Evolutionary conservation across 345 rosid genomes (phyloP).

Genomic region (Citrus glauca): DNA sequence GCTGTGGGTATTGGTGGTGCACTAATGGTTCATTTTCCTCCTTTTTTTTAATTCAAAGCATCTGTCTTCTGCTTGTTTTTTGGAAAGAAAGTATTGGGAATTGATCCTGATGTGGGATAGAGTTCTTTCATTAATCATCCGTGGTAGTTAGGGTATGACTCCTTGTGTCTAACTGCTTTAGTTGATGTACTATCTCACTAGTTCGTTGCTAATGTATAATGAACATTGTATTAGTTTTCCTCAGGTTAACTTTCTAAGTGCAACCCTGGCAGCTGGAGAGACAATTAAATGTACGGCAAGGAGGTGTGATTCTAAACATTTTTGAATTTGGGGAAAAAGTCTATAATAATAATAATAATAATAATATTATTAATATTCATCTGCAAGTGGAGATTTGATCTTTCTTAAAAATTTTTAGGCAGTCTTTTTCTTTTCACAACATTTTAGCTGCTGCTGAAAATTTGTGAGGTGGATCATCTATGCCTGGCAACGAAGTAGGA

Average conservation of each 20-base stretch:
- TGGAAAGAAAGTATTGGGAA: background rate
- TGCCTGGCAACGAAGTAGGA: constrained; percentile 97
- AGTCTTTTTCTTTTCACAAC: constrained; percentile 16
- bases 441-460: constrained; percentile 31
- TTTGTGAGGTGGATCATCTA: constrained; percentile 45
- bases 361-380: too few relatives aligned
- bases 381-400: constrained; percentile 4
- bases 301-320: constrained; percentile 22
- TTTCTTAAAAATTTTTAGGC: constrained; percentile 23
- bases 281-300: constrained; percentile 25
- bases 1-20: background rate
- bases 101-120: background rate
- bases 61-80: background rate
- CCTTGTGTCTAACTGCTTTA: background rate
- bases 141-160: background rate
- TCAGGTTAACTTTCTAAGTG: constrained; percentile 20
- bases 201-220: background rate
- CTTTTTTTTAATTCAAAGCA: background rate
- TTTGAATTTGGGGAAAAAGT: background rate
- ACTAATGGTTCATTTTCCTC: background rate
- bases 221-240: constrained; percentile 6
- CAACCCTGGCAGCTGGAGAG: constrained; percentile 20
- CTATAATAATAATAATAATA: too few relatives aligned
- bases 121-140: background rate
- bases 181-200: background rate